Evolutionary conservation across 2,329 filamentous ascomycete species (phyloP).

Genomic region (Sordariomycetes sp.): DNA sequence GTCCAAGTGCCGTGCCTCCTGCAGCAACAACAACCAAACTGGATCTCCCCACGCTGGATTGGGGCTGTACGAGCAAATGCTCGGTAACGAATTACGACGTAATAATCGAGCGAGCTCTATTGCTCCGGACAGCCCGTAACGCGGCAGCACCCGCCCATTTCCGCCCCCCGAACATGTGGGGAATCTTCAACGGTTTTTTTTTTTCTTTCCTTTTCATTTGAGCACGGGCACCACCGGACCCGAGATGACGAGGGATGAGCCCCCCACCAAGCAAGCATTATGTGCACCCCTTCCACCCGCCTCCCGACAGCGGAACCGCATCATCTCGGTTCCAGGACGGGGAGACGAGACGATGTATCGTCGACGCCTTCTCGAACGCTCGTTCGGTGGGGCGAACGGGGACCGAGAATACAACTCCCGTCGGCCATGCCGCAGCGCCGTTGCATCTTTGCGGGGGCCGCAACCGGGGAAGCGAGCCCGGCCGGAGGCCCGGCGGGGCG

Average conservation of each 20-base stretch:
- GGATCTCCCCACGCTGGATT: not conserved
- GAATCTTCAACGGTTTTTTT: too few relatives aligned
- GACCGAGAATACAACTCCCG: not conserved
- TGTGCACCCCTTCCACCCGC: too few relatives aligned
- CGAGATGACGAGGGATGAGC: too few relatives aligned
- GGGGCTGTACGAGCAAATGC: not conserved
- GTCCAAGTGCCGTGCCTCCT: not conserved
- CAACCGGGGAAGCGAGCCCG: not conserved
- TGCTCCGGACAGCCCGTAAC: not conserved
- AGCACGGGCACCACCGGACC: too few relatives aligned
- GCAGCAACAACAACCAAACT: not conserved
- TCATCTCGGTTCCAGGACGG: too few relatives aligned
- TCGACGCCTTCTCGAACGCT: not conserved
- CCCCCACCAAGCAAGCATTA: too few relatives aligned
- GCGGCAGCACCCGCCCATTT: not conserved
- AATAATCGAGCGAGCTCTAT: too few relatives aligned
- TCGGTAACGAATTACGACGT: too few relatives aligned
- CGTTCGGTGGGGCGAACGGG: not conserved
- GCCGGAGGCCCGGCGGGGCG: not conserved
- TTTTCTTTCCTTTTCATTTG: too few relatives aligned
- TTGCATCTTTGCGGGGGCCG: not conserved
- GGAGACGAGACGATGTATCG: not conserved
- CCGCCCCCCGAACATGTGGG: not conserved
- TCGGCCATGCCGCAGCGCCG: not conserved
- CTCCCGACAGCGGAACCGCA: too few relatives aligned